phyloP scores from a whole-genome alignment of 495 filamentous ascomycete species.

The Talaromyces stipitatus region DNA sequence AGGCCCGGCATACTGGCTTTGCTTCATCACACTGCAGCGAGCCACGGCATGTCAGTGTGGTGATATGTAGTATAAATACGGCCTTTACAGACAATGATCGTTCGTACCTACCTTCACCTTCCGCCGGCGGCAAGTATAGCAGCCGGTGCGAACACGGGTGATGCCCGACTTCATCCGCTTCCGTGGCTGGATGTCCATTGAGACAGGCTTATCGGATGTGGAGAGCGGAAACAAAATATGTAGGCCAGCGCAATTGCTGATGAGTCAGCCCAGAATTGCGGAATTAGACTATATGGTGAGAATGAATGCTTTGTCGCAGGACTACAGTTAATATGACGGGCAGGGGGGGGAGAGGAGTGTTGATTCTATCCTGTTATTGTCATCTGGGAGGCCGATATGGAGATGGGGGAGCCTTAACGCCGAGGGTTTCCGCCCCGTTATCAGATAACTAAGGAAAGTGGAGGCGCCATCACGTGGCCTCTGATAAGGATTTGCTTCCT shows the following conservation, averaged over 20 bases:
- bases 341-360: too few species aligned
- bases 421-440: too few species aligned
- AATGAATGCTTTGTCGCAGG: too few species aligned
- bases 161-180: constrained; percentile 3
- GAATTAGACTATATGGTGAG: too few species aligned
- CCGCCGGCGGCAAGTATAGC: constrained; percentile 1
- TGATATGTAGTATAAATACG: background rate
- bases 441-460: too few species aligned
- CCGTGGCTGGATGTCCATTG: background rate
- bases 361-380: too few species aligned
- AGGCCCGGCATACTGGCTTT: background rate
- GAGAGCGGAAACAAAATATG: too few species aligned
- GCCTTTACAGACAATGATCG: background rate
- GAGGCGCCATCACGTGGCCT: too few species aligned
- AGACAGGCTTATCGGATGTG: constrained; percentile 1
- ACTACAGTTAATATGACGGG: too few species aligned
- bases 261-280: background rate
- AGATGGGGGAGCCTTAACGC: too few species aligned
- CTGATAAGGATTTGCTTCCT: background rate
- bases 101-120: constrained; percentile 3
- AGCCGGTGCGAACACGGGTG: constrained; percentile 4
- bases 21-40: constrained; percentile 4
- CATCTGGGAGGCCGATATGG: too few species aligned
- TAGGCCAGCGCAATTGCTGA: background rate
- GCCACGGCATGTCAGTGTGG: background rate